Evolutionary conservation across 805 yeast species (phyloP), one percentile per base, ranked within the genome.

Genomic region (Wickerhamiella lipophila): DNA sequence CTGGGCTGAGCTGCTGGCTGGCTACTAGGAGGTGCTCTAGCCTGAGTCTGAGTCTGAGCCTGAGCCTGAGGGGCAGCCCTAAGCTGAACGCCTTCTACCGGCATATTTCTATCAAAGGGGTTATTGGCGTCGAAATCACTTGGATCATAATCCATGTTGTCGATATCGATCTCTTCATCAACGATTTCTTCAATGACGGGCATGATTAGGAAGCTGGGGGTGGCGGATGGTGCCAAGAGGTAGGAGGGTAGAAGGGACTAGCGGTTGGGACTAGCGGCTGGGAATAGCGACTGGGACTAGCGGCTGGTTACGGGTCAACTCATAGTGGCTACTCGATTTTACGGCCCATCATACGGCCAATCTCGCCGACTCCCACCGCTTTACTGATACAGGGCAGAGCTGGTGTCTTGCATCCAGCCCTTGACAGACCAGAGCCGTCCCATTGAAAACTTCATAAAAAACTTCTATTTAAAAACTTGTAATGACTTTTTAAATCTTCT

Each of bases 91-190:
- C 50, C 48, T 45, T 58, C 60, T 1, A 55, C 60, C 8, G 60
- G 60, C 53, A 47, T 58, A 42, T 50, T 55, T 42, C 53, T 55
- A 25, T 64, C 61, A 47, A 67, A 60, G 40, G 68, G 65, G 48
- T 64, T 66, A 50, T 55, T 52, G 13, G 68, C 87, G 64, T 87
- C 96, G 54, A 86, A 82, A 68, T 89, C 94, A 3, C 94, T 94
- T 23, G 88, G 70, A 65, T 88, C 96, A 83, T 85, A 81, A 58
- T 89, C 96, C 78, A 86, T 71, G 68, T 87, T 80, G 61, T 88
- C 96, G 66, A 89, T 62, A 39, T 66, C 69, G 32, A 29, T 13
- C 12, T 32, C 38, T 55, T 84, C 94, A 59, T 78, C 83, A 62
- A 81, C 87, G 50, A 64, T 55, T 55, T 67, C 69, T 55, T 67